A percentile compares a stretch with the other conserved stretches of the same genome.
These are phyloP conservation scores for Plasmodium cynomolgi DNA, from an alignment of 169 alveolate species.

Conservation along the genomic window DNA sequence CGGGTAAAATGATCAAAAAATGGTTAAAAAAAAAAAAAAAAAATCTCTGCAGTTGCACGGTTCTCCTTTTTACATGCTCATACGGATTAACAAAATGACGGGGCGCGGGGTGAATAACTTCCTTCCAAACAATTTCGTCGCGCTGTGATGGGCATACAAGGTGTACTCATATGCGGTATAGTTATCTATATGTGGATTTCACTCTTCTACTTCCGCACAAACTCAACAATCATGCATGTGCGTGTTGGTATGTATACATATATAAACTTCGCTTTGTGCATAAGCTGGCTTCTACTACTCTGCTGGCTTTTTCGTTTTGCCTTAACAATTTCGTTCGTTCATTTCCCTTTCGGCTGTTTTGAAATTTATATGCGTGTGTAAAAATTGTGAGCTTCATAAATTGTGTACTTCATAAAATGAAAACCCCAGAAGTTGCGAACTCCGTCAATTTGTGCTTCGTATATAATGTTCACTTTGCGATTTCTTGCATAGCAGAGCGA, in stretches of 20 bases:
- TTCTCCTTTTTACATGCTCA: not conserved
- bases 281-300: not conserved
- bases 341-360: not conserved
- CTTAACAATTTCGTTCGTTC: not conserved
- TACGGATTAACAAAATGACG: not conserved
- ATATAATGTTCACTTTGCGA: not conserved
- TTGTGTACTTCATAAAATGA: not conserved
- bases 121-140: not conserved
- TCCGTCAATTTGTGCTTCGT: not conserved
- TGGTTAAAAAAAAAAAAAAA: constrained; percentile 1
- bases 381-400: not conserved
- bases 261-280: not conserved
- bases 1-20: constrained; percentile 12
- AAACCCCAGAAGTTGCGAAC: not conserved
- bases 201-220: not conserved
- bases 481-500: not conserved
- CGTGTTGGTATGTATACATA: not conserved
- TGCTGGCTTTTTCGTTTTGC: not conserved
- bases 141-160: not conserved
- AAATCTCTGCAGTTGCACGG: not conserved
- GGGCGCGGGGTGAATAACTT: not conserved
- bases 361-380: not conserved
- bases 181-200: not conserved
- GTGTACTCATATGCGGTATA: not conserved
- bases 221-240: not conserved